Percentiles rank a stretch among this genome's conserved stretches.
Conservation (phyloP, 1,284 basidiomycete species). For the Vanrija pseudolonga region DNA sequence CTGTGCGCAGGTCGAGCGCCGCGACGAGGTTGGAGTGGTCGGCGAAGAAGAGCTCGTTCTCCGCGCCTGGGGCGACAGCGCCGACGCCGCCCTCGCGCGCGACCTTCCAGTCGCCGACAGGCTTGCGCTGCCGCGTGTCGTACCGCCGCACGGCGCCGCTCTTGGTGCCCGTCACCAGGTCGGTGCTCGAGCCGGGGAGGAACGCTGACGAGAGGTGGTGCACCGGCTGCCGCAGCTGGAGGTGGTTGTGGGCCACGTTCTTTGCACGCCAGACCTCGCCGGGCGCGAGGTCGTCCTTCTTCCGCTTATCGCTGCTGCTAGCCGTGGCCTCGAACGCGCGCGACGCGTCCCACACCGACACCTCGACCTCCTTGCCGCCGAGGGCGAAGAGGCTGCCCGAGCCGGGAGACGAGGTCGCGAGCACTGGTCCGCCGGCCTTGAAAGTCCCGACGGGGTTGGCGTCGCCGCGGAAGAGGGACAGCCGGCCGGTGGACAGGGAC, state of each 20-base stretch:
- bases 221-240: constrained; percentile 75
- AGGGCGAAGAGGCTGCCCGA: constrained; percentile 64
- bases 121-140: constrained; percentile 71
- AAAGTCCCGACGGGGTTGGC: constrained; percentile 1
- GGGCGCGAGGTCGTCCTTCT: constrained; percentile 62
- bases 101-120: constrained; percentile 50
- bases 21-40: constrained; percentile 68
- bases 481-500: constrained; percentile 38
- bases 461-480: constrained; percentile 23
- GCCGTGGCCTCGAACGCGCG: constrained; percentile 56
- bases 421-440: constrained; percentile 27
- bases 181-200: constrained; percentile 47
- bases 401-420: constrained; percentile 51
- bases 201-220: constrained; percentile 64
- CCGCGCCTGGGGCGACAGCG: constrained; percentile 53
- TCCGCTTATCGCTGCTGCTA: constrained; percentile 57
- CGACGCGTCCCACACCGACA: constrained; percentile 76
- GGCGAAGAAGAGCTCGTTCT: constrained; percentile 64
- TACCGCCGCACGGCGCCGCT: constrained; percentile 73
- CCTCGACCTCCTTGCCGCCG: constrained; percentile 82
- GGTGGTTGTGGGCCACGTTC: constrained; percentile 63
- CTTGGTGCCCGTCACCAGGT: constrained; percentile 68
- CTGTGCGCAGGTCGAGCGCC: constrained; percentile 70
- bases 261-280: constrained; percentile 53
- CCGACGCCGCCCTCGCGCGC: constrained; percentile 61